Evolutionary conservation across 495 filamentous ascomycete species (phyloP).

Genomic region (Neurospora sp.): DNA sequence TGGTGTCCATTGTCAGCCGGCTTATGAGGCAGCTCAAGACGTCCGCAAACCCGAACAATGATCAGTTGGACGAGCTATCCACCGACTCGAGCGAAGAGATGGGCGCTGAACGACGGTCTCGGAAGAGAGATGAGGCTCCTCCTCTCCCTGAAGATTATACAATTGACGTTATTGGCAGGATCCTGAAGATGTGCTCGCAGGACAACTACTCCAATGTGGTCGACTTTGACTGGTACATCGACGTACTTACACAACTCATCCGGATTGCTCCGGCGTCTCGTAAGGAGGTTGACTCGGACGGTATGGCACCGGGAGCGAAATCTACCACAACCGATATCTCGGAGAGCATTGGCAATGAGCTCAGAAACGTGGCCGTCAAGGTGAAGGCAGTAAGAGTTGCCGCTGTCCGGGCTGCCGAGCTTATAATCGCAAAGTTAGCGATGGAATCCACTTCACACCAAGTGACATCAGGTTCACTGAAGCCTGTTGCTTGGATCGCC

Average conservation of each 20-base stretch:
- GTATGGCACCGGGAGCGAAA: conserved; percentile 26
- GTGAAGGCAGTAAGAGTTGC: conserved; percentile 69
- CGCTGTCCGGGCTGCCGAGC: conserved; percentile 74
- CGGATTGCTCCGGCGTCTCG: conserved; percentile 50
- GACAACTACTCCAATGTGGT: conserved; percentile 74
- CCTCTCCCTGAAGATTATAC: conserved; percentile 74
- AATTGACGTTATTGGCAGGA: conserved; percentile 62
- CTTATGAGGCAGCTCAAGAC: conserved; percentile 72
- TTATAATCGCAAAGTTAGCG: conserved; percentile 46
- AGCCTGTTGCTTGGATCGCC: conserved; percentile 67
- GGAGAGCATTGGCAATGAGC: conserved; percentile 67
- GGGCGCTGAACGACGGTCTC: conserved; percentile 27
- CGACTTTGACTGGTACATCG: conserved; percentile 97
- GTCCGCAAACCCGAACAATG: conserved; percentile 26
- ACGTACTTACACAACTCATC: conserved; percentile 70
- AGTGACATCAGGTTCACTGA: conserved; percentile 49
- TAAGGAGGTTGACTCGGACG: conserved; percentile 21
- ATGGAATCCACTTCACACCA: conserved; percentile 31
- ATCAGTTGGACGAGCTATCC: conserved; percentile 26
- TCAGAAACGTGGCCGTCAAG: conserved; percentile 85
- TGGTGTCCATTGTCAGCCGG: conserved; percentile 73
- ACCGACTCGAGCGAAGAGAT: conserved; percentile 55
- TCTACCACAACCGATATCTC: conserved; percentile 40
- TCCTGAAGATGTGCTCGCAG: conserved; percentile 84
- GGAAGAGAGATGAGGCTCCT: conserved; percentile 23